A percentile compares a stretch with the other conserved stretches of the same genome.
phyloP scores from a whole-genome alignment of 345 rosid species.

The Arabidopsis arenosa region DNA sequence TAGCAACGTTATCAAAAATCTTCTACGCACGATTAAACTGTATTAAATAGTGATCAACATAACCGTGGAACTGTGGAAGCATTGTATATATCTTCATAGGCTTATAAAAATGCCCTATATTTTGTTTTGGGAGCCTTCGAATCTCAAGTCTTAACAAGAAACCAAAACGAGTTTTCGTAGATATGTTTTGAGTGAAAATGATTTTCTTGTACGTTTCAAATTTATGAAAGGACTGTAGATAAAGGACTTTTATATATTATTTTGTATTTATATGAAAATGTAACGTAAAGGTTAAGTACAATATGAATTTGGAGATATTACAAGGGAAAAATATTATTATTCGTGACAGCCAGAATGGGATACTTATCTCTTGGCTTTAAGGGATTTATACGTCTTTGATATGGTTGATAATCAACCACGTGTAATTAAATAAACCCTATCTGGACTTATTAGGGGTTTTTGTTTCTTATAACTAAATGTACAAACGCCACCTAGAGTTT shows the following conservation, averaged over 20 bases:
- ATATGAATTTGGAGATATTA: background rate
- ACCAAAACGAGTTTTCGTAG: background rate
- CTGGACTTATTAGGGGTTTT: conserved; percentile 33
- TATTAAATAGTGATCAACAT: background rate
- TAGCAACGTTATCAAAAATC: background rate
- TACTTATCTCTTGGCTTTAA: conserved; percentile 38
- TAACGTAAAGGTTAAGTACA: background rate
- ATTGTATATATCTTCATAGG: background rate
- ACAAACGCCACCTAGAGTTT: conserved; percentile 35
- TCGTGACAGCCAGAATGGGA: conserved; percentile 31
- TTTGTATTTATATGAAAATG: background rate
- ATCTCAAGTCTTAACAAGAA: background rate
- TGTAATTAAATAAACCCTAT: conserved; percentile 31
- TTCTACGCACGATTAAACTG: background rate
- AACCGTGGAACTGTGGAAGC: background rate
- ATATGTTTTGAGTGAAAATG: background rate
- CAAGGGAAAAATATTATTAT: background rate
- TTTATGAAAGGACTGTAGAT: background rate
- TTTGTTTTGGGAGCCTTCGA: too few relatives aligned
- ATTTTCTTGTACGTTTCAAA: background rate
- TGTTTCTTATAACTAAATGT: conserved; percentile 27
- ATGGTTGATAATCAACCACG: conserved; percentile 42
- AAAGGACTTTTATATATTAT: too few relatives aligned
- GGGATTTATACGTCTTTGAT: conserved; percentile 29
- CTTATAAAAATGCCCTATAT: too few relatives aligned